A percentile compares a stretch with the other conserved stretches of the same genome.
These are phyloP conservation scores for Chenopodium album DNA, from an alignment of 148 eudicot species.

Conservation along the genomic window DNA sequence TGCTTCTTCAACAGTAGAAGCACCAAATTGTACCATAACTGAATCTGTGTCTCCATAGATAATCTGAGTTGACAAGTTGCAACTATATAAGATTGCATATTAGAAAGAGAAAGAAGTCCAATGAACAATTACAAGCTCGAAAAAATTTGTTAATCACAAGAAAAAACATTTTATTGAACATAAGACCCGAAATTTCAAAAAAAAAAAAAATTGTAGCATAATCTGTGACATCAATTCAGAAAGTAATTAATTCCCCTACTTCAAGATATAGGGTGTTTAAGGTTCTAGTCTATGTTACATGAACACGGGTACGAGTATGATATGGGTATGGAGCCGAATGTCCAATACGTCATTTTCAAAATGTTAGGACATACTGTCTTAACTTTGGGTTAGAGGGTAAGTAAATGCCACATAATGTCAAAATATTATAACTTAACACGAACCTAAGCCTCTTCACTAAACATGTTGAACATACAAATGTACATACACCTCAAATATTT, in stretches of 20 bases:
- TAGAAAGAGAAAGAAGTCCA: neutral
- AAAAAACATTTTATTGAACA: neutral
- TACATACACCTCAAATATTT: neutral
- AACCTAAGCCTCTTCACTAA: neutral
- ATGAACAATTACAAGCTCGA: neutral
- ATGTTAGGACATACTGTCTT: too few relatives aligned
- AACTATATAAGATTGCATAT: neutral
- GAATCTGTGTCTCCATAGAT: slow-evolving; percentile 99
- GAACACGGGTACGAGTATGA: too few relatives aligned
- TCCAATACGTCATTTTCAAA: too few relatives aligned
- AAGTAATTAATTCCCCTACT: neutral
- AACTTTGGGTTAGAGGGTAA: neutral
- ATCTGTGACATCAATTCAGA: neutral
- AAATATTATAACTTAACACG: neutral
- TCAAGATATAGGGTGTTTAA: neutral
- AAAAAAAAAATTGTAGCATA: neutral
- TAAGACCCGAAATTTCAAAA: neutral
- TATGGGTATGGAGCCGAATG: too few relatives aligned
- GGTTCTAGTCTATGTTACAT: neutral
- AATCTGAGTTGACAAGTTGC: slow-evolving; percentile 46
- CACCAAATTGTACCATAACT: slow-evolving; percentile 97
- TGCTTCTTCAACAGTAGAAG: slow-evolving; percentile 73
- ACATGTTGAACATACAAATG: neutral
- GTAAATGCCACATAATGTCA: too few relatives aligned
- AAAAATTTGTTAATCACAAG: neutral